phyloP scores from a whole-genome alignment of 257 asterid genomes.

The Verbena officinalis region DNA sequence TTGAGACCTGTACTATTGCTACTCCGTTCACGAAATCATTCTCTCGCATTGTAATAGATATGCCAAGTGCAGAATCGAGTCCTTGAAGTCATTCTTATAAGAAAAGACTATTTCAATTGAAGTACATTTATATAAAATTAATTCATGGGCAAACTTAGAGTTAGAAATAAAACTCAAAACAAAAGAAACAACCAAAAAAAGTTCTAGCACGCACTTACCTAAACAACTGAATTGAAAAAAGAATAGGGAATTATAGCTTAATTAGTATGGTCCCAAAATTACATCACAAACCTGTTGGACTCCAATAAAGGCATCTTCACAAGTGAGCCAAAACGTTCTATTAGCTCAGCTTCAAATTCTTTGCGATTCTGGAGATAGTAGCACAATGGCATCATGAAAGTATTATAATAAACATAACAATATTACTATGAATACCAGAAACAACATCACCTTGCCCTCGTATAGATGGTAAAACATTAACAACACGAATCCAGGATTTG shows the following conservation, averaged over 20 bases:
- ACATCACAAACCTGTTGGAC: conserved; percentile 61
- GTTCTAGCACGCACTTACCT: background rate
- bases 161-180: background rate
- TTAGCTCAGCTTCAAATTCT: conserved; percentile 80
- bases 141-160: conserved; percentile 9
- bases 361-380: conserved; percentile 61
- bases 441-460: conserved; percentile 79
- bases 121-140: background rate
- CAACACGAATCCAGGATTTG: conserved; percentile 88
- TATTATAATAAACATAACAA: background rate
- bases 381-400: conserved; percentile 30
- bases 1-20: background rate
- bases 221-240: conserved; percentile 11
- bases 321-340: conserved; percentile 88
- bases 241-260: conserved; percentile 2
- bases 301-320: conserved; percentile 90
- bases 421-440: conserved; percentile 4
- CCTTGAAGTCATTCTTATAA: background rate
- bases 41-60: background rate
- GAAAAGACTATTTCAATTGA: background rate
- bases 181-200: conserved; percentile 10
- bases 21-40: background rate
- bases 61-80: background rate
- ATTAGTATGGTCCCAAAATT: conserved; percentile 8
- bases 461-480: conserved; percentile 91